phyloP scores from a whole-genome alignment of 176 grass and related monocot species.

The Oryza brachyantha region DNA sequence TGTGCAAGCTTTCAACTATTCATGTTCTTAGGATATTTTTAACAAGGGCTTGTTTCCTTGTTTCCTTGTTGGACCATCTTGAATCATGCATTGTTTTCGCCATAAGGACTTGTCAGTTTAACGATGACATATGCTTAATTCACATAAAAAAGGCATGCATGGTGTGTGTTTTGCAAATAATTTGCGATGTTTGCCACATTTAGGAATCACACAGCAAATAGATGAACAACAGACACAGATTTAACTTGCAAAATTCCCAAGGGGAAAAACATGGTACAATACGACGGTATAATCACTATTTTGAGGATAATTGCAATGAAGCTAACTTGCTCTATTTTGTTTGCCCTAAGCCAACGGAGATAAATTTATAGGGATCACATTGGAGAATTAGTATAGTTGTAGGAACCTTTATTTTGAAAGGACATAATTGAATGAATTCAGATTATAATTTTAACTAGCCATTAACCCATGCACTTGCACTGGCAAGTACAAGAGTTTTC shows the following conservation, averaged over 20 bases:
- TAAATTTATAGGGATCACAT: neutral
- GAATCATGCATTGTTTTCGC: slow-evolving; percentile 12
- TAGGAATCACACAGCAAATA: neutral
- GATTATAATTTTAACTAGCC: neutral
- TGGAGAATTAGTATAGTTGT: neutral
- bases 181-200: neutral
- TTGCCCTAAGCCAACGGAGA: neutral
- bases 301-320: neutral
- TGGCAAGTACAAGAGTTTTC: too few relatives aligned
- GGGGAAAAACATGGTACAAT: neutral
- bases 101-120: too few relatives aligned
- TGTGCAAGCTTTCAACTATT: neutral
- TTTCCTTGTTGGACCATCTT: neutral
- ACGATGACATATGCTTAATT: neutral
- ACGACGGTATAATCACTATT: neutral
- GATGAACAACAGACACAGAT: neutral
- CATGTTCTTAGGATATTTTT: neutral
- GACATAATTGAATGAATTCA: neutral
- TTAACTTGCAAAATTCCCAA: neutral
- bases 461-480: too few relatives aligned
- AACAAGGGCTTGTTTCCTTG: neutral
- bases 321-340: neutral
- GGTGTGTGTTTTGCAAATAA: neutral
- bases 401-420: neutral
- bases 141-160: neutral